phyloP scores from a whole-genome alignment of 2,329 filamentous ascomycete species.

The Pseudovirgaria hyperparasitica region DNA sequence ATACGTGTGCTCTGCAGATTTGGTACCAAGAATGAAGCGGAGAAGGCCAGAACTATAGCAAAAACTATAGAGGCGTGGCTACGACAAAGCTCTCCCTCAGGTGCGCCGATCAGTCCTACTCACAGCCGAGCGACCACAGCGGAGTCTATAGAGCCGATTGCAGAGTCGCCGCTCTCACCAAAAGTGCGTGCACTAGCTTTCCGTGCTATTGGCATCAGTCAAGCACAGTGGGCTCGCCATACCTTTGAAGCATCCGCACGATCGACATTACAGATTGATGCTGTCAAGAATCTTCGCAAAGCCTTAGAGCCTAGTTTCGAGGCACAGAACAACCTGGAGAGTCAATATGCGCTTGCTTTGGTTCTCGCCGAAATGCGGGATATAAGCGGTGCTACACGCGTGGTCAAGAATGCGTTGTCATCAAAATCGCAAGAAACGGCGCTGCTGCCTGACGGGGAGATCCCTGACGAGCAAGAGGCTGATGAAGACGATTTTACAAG shows the following conservation, averaged over 20 bases:
- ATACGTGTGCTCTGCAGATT: slow-evolving; percentile 74
- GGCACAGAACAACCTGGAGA: slow-evolving; percentile 56
- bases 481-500: slow-evolving; percentile 24
- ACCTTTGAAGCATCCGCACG: slow-evolving; percentile 65
- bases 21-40: slow-evolving; percentile 58
- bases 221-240: slow-evolving; percentile 75
- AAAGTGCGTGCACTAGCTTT: slow-evolving; percentile 53
- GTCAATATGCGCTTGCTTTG: slow-evolving; percentile 69
- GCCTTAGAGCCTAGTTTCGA: slow-evolving; percentile 56
- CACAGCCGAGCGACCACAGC: slow-evolving; percentile 10
- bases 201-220: slow-evolving; percentile 72
- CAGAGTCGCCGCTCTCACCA: slow-evolving; percentile 38
- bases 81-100: slow-evolving; percentile 35
- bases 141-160: slow-evolving; percentile 12
- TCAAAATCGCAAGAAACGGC: slow-evolving; percentile 23
- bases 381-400: slow-evolving; percentile 65
- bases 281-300: slow-evolving; percentile 61
- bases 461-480: slow-evolving; percentile 10
- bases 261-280: slow-evolving; percentile 61
- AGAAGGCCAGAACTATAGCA: slow-evolving; percentile 64
- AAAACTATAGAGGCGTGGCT: slow-evolving; percentile 64
- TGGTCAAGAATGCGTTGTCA: slow-evolving; percentile 64
- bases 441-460: slow-evolving; percentile 18
- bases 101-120: slow-evolving; percentile 8
- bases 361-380: slow-evolving; percentile 82